These are phyloP conservation scores for Coemansia sp. DNA, from an alignment of 192 early-diverging fungal genomes.

Conservation along the genomic window DNA sequence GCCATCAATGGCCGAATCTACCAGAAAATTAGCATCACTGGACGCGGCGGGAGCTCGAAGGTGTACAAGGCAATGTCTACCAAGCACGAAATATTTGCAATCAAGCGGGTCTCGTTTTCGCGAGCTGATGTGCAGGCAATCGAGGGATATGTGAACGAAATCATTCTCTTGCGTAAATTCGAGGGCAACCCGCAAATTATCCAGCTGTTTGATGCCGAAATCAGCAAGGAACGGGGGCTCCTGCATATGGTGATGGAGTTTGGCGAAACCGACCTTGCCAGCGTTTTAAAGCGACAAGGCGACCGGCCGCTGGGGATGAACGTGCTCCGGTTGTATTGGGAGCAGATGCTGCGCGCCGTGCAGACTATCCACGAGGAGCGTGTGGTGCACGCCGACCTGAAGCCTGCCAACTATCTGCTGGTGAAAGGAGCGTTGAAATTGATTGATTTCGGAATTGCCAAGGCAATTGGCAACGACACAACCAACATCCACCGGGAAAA, in stretches of 20 bases:
- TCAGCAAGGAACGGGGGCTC: conserved; percentile 61
- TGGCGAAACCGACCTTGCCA: conserved; percentile 86
- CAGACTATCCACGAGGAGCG: conserved; percentile 82
- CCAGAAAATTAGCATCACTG: conserved; percentile 63
- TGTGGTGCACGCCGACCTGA: conserved; percentile 92
- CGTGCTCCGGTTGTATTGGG: conserved; percentile 83
- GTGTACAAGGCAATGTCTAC: conserved; percentile 84
- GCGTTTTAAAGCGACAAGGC: conserved; percentile 58
- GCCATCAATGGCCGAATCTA: conserved; percentile 55
- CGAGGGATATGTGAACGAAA: conserved; percentile 84
- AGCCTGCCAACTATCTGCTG: conserved; percentile 95
- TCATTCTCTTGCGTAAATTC: conserved; percentile 71
- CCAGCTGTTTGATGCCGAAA: conserved; percentile 75
- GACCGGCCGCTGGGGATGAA: conserved; percentile 64
- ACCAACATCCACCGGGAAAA: conserved; percentile 90
- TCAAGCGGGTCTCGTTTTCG: conserved; percentile 83
- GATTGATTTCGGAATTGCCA: conserved; percentile 99
- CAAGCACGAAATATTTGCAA: conserved; percentile 68
- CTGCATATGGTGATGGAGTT: conserved; percentile 87
- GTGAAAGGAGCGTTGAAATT: conserved; percentile 85
- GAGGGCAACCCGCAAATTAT: conserved; percentile 74
- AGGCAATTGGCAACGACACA: conserved; percentile 88
- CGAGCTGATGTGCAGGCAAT: conserved; percentile 65
- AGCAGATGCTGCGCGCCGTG: conserved; percentile 93
- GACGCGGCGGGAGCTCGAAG: conserved; percentile 85